A percentile compares a stretch with the other conserved stretches of the same genome.
These are phyloP conservation scores for Citeromyces matritensis DNA, from an alignment of 805 yeast genomes.

Conservation along the genomic window DNA sequence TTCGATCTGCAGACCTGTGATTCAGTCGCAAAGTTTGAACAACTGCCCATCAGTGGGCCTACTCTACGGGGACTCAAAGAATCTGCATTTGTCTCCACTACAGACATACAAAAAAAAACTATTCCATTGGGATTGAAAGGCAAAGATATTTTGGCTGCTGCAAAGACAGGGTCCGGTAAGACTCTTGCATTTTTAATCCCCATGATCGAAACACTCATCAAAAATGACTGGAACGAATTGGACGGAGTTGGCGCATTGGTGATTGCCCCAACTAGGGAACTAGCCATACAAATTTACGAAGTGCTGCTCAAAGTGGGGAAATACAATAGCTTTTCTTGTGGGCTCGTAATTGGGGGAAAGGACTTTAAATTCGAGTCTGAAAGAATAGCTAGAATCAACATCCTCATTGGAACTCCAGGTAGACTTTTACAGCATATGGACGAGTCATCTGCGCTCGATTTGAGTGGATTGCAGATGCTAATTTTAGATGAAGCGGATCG, in stretches of 20 bases:
- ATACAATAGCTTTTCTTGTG: constrained; percentile 66
- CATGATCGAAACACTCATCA: constrained; percentile 50
- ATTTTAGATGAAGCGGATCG: constrained; percentile 90
- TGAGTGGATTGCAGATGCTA: constrained; percentile 59
- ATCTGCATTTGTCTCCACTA: constrained; percentile 65
- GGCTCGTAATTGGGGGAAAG: constrained; percentile 87
- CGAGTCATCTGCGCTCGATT: constrained; percentile 70
- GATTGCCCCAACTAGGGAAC: constrained; percentile 84
- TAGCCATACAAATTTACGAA: constrained; percentile 84
- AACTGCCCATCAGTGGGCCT: constrained; percentile 57
- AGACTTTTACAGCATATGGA: constrained; percentile 82
- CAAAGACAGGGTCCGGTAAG: constrained; percentile 84
- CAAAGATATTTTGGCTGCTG: constrained; percentile 72
- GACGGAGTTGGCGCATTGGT: constrained; percentile 87
- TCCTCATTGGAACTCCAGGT: constrained; percentile 86
- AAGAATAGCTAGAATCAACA: constrained; percentile 65
- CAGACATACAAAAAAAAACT: constrained; percentile 75
- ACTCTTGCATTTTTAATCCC: constrained; percentile 82
- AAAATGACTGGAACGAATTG: constrained; percentile 60
- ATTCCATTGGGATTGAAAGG: constrained; percentile 69
- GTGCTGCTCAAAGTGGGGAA: constrained; percentile 75
- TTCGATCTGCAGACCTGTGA: too few species aligned
- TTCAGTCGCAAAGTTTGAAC: constrained; percentile 37
- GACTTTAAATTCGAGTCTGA: constrained; percentile 73
- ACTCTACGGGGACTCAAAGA: constrained; percentile 63